Conservation (phyloP, 2,329 filamentous ascomycete genomes). For the Aspergillus awamori region DNA sequence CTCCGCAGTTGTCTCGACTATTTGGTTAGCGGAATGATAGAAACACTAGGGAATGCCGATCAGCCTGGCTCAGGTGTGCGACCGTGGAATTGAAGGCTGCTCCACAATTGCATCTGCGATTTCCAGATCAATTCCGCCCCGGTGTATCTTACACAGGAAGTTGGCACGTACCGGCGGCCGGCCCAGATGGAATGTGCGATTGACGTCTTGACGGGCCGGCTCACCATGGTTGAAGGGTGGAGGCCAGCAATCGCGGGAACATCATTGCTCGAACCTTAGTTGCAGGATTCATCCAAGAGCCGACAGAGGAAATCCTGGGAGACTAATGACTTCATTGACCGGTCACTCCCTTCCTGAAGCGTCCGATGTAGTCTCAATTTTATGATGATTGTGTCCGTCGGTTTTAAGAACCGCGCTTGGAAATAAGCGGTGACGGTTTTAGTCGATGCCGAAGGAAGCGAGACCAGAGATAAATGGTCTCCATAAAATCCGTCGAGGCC, state of each 20-base stretch:
- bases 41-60: slow-evolving; percentile 1
- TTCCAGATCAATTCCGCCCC: slow-evolving; percentile 3
- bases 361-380: background rate
- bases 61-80: background rate
- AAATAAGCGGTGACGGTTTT: background rate
- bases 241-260: background rate
- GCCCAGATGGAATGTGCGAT: background rate
- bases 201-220: background rate
- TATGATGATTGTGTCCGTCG: background rate
- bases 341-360: background rate
- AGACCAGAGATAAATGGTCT: background rate
- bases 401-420: background rate
- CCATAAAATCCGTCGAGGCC: background rate
- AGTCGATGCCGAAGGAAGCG: slow-evolving; percentile 2
- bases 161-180: background rate
- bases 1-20: background rate
- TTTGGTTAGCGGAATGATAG: background rate
- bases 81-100: background rate
- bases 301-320: background rate
- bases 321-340: background rate
- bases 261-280: background rate
- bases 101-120: slow-evolving; percentile 1
- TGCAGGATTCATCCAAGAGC: background rate
- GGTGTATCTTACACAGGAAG: background rate
- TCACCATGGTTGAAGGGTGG: background rate